Base-by-base conservation (phyloP, 768 basidiomycete species). In the Mycena maculata region DNA sequence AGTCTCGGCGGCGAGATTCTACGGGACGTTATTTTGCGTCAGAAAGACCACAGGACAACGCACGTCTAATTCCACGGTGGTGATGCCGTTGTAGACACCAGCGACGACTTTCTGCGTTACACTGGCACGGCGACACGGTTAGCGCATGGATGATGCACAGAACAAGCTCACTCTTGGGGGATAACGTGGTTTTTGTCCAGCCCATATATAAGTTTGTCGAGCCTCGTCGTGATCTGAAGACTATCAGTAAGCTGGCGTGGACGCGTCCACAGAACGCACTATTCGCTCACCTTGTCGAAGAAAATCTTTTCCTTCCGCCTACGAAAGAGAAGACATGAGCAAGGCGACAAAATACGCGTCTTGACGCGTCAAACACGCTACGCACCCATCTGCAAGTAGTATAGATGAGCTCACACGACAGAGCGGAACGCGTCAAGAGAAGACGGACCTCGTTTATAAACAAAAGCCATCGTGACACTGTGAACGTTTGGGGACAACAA, bases 1-100 rank as follows among this genome's bases (percentile, higher is more conserved):
- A 8, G 98, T 99, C 82, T 99, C 96, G 9, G 96, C 92, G 0
- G 96, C 96, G 42, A 98, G 91, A 78, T 98, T 98, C 95, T 97
- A 50, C 4, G 18, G 23, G n/a, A 22, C 2, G 28, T 56, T 6
- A 53, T n/a, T 16, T 25, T 1, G 25, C 4, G 31, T 28, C 36
- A 25, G 27, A 28, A 20, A 4, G 22, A 53, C 16, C 2, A 36
- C 3, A 11, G n/a, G 16, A 27, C 7, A n/a, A 83, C 92, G 70
- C 72, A 96, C 95, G 80, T 99, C 97, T 61, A 99, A 90, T 79
- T 99, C 98, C 65, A 94, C 92, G 7, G 98, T 99, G 1, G 97
- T 99, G 22, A 99, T 95, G 23, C 96, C 96, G 71, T 92, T 90
- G 76, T 98, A 98, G 22, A 98, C 94, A 69, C 96, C 96, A 27